A percentile compares a stretch with the other conserved stretches of the same genome.
Conservation (phyloP, 164 flowering plant genomes). For the Vitis riparia region DNA sequence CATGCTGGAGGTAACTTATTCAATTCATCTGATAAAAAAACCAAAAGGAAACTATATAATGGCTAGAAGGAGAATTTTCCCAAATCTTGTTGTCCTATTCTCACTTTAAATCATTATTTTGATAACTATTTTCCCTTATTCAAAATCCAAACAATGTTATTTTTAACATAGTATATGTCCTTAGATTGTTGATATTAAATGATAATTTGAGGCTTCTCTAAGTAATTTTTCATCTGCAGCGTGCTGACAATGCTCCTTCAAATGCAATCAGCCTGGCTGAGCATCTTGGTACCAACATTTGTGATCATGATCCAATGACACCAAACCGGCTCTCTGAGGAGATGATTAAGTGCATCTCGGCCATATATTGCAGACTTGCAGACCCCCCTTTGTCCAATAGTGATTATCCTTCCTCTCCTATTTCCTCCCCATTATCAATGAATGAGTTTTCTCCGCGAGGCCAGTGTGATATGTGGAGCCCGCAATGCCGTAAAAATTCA, state of each 20-base stretch:
- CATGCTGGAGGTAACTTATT: slow-evolving; percentile 49
- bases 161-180: not conserved
- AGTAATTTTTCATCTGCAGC: slow-evolving; percentile 22
- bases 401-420: slow-evolving; percentile 28
- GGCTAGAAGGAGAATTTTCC: no score
- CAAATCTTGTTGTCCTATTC: no score
- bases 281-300: slow-evolving; percentile 54
- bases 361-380: slow-evolving; percentile 76
- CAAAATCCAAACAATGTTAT: no score
- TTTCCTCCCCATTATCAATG: slow-evolving; percentile 32
- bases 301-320: slow-evolving; percentile 56
- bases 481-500: slow-evolving; percentile 14
- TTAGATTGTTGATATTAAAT: not conserved
- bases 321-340: slow-evolving; percentile 82
- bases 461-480: slow-evolving; percentile 28
- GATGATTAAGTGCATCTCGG: slow-evolving; percentile 73
- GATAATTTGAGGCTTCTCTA: not conserved
- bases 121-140: no score
- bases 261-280: slow-evolving; percentile 54
- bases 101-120: no score
- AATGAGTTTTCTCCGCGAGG: slow-evolving; percentile 27
- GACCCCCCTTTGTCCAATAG: slow-evolving; percentile 44
- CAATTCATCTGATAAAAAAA: not conserved
- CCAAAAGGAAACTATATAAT: no score
- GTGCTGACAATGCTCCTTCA: slow-evolving; percentile 31